Percentiles rank a stretch among this genome's conserved stretches.
phyloP scores from a whole-genome alignment of 176 grass and related monocot species.

The Triticum urartu region DNA sequence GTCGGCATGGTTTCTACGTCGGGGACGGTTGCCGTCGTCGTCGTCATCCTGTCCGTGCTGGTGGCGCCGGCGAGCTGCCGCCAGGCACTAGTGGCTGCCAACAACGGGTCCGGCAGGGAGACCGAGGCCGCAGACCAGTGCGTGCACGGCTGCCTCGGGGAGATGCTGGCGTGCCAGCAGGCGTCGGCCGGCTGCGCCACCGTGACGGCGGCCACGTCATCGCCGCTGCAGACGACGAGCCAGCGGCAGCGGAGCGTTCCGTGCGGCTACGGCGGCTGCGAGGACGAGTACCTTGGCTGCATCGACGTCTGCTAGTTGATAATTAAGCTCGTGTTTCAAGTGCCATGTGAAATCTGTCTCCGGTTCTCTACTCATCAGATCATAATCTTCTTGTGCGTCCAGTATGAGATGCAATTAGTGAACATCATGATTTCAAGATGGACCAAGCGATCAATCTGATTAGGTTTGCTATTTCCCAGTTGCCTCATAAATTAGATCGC shows the following conservation, averaged over 20 bases:
- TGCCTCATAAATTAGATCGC: no score
- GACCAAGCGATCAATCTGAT: no score
- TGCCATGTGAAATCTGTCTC: no score
- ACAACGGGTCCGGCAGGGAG: not conserved
- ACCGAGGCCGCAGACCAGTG: not conserved
- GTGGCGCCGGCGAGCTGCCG: not conserved
- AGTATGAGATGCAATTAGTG: no score
- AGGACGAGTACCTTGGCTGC: not conserved
- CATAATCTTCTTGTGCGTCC: no score
- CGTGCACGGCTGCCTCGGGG: slow-evolving; percentile 9
- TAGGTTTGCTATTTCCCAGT: no score
- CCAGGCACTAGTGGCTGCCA: not conserved
- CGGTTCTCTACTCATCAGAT: no score
- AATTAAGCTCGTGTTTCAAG: not conserved
- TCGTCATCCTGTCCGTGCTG: not conserved
- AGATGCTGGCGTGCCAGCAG: slow-evolving; percentile 6
- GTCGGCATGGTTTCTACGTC: not conserved
- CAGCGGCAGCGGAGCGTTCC: not conserved
- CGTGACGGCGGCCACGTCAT: not conserved
- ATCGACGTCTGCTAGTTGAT: not conserved
- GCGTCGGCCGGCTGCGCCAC: not conserved
- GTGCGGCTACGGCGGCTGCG: not conserved
- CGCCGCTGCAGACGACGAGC: not conserved
- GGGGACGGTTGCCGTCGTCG: not conserved
- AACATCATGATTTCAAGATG: no score